phyloP scores from a whole-genome alignment of 768 basidiomycete genomes.

The Porphyrellus cyaneotinctus region DNA sequence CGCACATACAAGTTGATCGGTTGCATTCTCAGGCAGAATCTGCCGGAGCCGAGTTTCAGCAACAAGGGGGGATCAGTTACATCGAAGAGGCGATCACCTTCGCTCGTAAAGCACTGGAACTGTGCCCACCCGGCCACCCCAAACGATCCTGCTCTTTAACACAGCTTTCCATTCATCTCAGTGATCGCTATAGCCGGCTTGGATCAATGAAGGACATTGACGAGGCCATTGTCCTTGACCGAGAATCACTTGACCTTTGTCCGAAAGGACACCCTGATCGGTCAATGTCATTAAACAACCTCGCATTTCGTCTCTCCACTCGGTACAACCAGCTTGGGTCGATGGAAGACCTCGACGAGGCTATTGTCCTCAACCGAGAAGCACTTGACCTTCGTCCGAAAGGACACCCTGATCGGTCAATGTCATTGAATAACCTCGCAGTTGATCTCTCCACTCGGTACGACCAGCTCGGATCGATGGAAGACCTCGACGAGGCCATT shows the following conservation, averaged over 20 bases:
- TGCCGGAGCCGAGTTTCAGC: no score
- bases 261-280: background rate
- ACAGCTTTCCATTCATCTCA: background rate
- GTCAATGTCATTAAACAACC: background rate
- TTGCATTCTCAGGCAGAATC: no score
- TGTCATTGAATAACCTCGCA: background rate
- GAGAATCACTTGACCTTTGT: background rate
- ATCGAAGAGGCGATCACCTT: no score
- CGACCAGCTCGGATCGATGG: background rate
- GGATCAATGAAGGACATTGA: background rate
- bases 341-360: background rate
- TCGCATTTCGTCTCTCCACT: background rate
- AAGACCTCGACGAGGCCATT: no score
- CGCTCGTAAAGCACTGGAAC: background rate
- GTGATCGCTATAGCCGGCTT: background rate
- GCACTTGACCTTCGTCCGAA: background rate
- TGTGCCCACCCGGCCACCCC: background rate
- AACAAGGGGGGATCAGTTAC: no score
- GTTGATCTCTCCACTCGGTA: background rate
- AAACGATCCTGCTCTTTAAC: background rate
- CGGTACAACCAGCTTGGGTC: background rate
- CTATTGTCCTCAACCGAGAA: background rate
- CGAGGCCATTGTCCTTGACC: background rate
- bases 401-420: background rate
- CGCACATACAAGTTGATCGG: no score